Base-by-base conservation (phyloP, 1,139 yeast species). In the Candida sanyaensis region DNA sequence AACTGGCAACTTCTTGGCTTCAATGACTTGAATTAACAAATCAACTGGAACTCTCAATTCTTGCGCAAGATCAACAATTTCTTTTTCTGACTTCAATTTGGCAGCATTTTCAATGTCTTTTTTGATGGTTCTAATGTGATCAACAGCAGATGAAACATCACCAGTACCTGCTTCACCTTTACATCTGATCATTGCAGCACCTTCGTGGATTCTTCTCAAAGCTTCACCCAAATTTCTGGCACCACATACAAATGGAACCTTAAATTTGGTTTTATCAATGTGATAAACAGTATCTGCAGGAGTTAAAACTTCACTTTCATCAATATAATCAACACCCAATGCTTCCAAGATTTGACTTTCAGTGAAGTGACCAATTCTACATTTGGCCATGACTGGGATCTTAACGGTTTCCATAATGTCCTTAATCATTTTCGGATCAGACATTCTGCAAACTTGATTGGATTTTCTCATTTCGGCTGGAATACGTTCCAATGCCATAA, bases 161-260 rank as follows among this genome's bases (percentile, higher is more conserved):
- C 96, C 96, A 40, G 96, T 88, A 42, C 96, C 96, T 23, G 96
- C 95, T 66, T 87, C 96, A 55, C 96, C 96, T 69, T 88, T 88
- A 54, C 95, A 85, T 65, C 96, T 80, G 62, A 88, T 81, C 93
- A 88, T 87, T 41, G 93, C 92, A 38, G 96, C 95, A 56, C 96
- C 96, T 68, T 88, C 96, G 56, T 77, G 71, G 60, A 88, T 78
- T 64, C 96, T 80, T 67, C 96, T 81, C 58, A 88, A 76, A 2
- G 96, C 95, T 66, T 88, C 96, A 43, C 96, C 96, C 54, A 88
- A 77, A 68, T 88, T 82, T 64, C 84, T 84, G 50, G 95, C 91
- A 36, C 96, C 96, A 66, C 96, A 88, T 17, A 88, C 96, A 65
- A 87, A 88, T 30, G 96, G 96, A 42, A 86, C 87, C 53, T 81